Percentiles rank a stretch among this genome's conserved stretches.
These are phyloP conservation scores for Globisporangium cystogenes DNA, from an alignment of 352 stramenopile species.

Conservation along the genomic window DNA sequence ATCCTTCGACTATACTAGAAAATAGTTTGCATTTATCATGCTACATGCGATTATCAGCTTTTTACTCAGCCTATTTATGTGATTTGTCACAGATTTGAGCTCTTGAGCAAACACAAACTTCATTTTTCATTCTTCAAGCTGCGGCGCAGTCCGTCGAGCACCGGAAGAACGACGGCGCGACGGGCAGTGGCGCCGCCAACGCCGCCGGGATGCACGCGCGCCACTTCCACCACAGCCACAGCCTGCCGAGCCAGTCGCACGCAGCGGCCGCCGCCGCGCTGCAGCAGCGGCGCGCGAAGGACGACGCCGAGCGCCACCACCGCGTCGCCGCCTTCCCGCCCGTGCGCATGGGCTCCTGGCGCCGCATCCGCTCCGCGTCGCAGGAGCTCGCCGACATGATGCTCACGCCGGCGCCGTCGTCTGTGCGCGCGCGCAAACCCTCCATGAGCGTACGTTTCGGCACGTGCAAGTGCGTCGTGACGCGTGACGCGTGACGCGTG, in stretches of 20 bases:
- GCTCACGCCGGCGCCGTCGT: conserved; percentile 28
- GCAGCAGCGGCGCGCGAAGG: conserved; percentile 4
- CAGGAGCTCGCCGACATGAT: conserved; percentile 57
- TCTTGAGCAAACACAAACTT: too few relatives aligned
- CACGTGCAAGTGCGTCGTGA: neutral
- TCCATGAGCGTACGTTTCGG: conserved; percentile 18
- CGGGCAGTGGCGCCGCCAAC: too few relatives aligned
- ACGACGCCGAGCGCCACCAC: conserved; percentile 24
- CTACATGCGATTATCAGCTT: too few relatives aligned
- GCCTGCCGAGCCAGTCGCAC: neutral
- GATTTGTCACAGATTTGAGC: too few relatives aligned
- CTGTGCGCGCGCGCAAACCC: conserved; percentile 24
- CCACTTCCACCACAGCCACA: neutral
- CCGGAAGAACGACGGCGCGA: too few relatives aligned
- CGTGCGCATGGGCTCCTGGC: conserved; percentile 62
- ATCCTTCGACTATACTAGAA: too few relatives aligned
- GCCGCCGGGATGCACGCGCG: neutral
- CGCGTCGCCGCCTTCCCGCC: conserved; percentile 42
- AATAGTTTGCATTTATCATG: too few relatives aligned
- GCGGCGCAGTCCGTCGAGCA: neutral
- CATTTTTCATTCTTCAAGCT: too few relatives aligned
- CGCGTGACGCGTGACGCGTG: too few relatives aligned
- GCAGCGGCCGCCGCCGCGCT: neutral
- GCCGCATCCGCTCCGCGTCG: conserved; percentile 50
- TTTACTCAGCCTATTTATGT: too few relatives aligned